Percentiles rank a stretch among this genome's conserved stretches.
Conservation (phyloP, 768 basidiomycete species). For the Tulasnella calospora region DNA sequence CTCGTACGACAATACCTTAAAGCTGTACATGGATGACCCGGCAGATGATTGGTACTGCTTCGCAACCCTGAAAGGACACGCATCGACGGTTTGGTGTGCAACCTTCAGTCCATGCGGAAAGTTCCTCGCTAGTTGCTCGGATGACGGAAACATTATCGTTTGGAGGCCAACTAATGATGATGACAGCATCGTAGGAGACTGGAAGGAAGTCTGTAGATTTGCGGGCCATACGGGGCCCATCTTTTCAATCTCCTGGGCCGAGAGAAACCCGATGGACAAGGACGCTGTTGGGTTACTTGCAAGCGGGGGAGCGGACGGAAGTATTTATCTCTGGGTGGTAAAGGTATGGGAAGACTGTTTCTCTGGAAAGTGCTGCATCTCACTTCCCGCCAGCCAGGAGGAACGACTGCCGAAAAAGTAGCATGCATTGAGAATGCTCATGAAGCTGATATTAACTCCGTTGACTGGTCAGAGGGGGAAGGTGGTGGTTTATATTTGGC, state of each 20-base stretch:
- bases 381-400: slow-evolving; percentile 28
- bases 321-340: slow-evolving; percentile 75
- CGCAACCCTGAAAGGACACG: slow-evolving; percentile 71
- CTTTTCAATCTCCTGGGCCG: slow-evolving; percentile 75
- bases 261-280: slow-evolving; percentile 35
- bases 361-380: slow-evolving; percentile 28
- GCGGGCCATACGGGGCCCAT: slow-evolving; percentile 64
- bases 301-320: slow-evolving; percentile 80
- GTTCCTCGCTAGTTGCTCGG: slow-evolving; percentile 61
- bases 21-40: slow-evolving; percentile 88
- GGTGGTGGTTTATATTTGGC: slow-evolving; percentile 66
- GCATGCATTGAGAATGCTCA: slow-evolving; percentile 67
- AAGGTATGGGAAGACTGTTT: slow-evolving; percentile 39
- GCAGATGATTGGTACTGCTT: slow-evolving; percentile 92
- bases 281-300: slow-evolving; percentile 72
- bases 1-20: slow-evolving; percentile 95
- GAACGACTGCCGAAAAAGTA: slow-evolving; percentile 39
- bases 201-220: slow-evolving; percentile 50
- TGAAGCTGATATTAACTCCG: slow-evolving; percentile 77
- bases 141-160: slow-evolving; percentile 63
- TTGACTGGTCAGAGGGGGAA: slow-evolving; percentile 73
- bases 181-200: slow-evolving; percentile 53
- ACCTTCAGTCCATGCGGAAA: slow-evolving; percentile 70
- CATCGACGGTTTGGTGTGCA: slow-evolving; percentile 87
- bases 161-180: slow-evolving; percentile 57